Base-by-base conservation (phyloP, 148 eudicot species). In the Vaccinium darrowii region DNA sequence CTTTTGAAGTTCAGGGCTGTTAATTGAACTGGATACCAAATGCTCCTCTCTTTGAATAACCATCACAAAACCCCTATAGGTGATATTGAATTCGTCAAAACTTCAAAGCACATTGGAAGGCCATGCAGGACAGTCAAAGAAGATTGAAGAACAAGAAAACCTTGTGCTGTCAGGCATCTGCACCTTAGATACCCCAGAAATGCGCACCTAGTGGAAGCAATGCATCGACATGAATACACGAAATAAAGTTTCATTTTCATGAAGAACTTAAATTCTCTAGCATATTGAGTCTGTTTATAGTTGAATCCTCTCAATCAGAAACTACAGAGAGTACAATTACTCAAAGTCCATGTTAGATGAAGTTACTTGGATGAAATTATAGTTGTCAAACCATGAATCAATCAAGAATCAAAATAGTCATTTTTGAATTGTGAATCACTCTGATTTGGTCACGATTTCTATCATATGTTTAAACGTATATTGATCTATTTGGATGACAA, bases 321-420 rank as follows among this genome's bases (percentile, higher is more conserved):
- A 69, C 18, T 69, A 27, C 74, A 27, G 39, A 27, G 27, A 69
- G 39, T 27, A 30, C 16, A 69, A 27, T 10, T 10, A 67, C 7
- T 5, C 11, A 4, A 69, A 69, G 14, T 69, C 74, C 8, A 30
- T 69, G 30, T 7, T 69, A 67, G 39, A 69, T 27, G 18, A 69
- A 69, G 43, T 69, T 69, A 69, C 74, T 69, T 69, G 18, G 74
- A 69, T 69, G 74, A 30, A 69, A 69, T 27, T 27, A 23, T 65
- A 65, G 30, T 13, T 65, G 30, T 65, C 71, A 23, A 23, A 62
- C 25, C 21, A 0, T 62, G 67, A 62, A 62, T 62, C 25, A 3
- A 58, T 58, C n/a, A 18, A 62, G 67, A 62, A 62, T 62, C 67
- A 62, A 62, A 62, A 65, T 65, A 27, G 71, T 65, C 30, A n/a